phyloP scores from a whole-genome alignment of 176 grass and related monocot genomes.

The Elymus sibiricus region DNA sequence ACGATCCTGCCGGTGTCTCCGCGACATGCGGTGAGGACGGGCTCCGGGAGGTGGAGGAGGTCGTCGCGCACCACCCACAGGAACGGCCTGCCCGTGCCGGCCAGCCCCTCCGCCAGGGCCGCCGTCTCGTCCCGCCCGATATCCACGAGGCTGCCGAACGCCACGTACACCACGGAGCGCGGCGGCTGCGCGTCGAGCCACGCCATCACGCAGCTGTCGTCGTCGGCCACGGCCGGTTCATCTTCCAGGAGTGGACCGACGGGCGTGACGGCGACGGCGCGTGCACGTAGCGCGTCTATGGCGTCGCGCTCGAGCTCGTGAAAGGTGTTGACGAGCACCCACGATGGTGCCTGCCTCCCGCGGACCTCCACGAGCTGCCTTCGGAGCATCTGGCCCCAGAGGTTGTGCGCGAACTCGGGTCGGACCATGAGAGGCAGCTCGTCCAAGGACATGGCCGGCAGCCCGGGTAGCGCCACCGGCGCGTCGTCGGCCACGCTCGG shows the following conservation, averaged over 20 bases:
- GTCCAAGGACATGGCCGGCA: slow-evolving; percentile 24
- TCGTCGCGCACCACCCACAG: slow-evolving; percentile 56
- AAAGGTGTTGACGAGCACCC: slow-evolving; percentile 65
- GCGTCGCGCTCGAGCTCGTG: slow-evolving; percentile 28
- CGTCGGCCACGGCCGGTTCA: background rate
- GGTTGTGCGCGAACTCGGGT: slow-evolving; percentile 15
- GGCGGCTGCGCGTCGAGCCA: slow-evolving; percentile 44
- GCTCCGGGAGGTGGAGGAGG: background rate
- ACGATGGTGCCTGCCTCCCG: background rate
- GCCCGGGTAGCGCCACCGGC: slow-evolving; percentile 27
- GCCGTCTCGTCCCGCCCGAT: slow-evolving; percentile 31
- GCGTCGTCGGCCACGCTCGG: background rate
- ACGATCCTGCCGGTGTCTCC: background rate
- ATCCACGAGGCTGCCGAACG: slow-evolving; percentile 55
- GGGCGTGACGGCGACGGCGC: background rate
- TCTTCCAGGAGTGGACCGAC: slow-evolving; percentile 47
- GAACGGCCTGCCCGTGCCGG: slow-evolving; percentile 21
- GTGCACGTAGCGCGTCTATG: slow-evolving; percentile 9
- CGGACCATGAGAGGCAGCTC: slow-evolving; percentile 52
- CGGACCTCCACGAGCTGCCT: slow-evolving; percentile 27
- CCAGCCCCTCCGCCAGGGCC: slow-evolving; percentile 38
- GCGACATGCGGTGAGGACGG: background rate
- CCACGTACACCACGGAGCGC: slow-evolving; percentile 47
- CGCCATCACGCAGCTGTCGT: slow-evolving; percentile 15
- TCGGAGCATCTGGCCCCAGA: slow-evolving; percentile 28